A percentile compares a stretch with the other conserved stretches of the same genome.
Conservation (phyloP, 345 rosid genomes). For the Rubroshorea leprosula region DNA sequence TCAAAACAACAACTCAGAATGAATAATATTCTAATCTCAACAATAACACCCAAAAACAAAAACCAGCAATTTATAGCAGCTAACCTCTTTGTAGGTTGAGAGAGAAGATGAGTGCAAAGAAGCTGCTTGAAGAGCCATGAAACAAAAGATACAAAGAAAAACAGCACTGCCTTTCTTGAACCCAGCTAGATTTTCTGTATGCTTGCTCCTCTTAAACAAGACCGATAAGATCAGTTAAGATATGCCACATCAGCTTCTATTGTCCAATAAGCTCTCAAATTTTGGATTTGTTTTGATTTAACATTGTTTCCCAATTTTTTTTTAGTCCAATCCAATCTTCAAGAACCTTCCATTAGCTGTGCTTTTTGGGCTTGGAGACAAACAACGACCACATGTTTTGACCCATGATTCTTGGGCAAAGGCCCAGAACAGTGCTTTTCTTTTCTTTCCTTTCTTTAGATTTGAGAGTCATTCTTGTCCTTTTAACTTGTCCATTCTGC, state of each 20-base stretch:
- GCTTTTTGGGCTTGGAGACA: not conserved
- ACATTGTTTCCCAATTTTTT: not conserved
- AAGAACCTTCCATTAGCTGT: not conserved
- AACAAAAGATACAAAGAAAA: slow-evolving; percentile 16
- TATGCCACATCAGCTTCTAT: slow-evolving; percentile 39
- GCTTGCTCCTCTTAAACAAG: slow-evolving; percentile 9
- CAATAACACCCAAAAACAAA: not conserved
- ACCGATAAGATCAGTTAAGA: slow-evolving; percentile 45
- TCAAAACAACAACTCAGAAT: not conserved
- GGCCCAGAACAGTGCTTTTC: not conserved
- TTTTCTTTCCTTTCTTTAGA: too few relatives aligned
- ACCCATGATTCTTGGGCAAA: not conserved
- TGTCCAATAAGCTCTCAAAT: slow-evolving; percentile 46
- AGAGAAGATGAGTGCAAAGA: slow-evolving; percentile 52
- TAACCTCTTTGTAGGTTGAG: slow-evolving; percentile 55
- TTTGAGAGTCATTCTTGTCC: too few relatives aligned
- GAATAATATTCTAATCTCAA: slow-evolving; percentile 1
- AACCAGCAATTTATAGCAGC: not conserved
- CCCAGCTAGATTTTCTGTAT: not conserved
- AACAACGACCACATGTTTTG: not conserved
- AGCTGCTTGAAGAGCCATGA: slow-evolving; percentile 74
- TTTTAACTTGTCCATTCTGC: too few relatives aligned
- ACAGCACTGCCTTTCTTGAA: not conserved
- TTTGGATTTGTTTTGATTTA: slow-evolving; percentile 47
- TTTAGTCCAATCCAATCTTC: not conserved